Evolutionary conservation across 2,329 filamentous ascomycete genomes (phyloP).

Genomic region (Cercospora canescens): DNA sequence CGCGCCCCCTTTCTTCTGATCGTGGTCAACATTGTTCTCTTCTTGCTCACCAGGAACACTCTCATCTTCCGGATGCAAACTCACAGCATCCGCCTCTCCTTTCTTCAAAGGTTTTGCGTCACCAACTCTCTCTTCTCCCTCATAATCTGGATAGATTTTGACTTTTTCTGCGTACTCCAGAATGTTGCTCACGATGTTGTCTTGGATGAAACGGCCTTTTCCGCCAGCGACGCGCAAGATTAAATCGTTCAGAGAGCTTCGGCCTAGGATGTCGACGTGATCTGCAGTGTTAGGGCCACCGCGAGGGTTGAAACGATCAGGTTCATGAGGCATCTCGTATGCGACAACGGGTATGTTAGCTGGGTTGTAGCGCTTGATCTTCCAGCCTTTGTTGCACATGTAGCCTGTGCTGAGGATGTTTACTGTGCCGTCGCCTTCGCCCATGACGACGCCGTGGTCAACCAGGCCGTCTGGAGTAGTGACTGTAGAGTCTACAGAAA

Average conservation of each 20-base stretch:
- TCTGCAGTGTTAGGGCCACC: constrained; percentile 73
- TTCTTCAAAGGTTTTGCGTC: neutral
- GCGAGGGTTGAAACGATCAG: constrained; percentile 84
- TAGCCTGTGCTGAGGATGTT: constrained; percentile 90
- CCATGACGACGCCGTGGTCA: constrained; percentile 91
- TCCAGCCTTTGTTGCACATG: constrained; percentile 96
- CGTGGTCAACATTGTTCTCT: neutral
- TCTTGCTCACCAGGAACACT: neutral
- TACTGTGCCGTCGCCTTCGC: constrained; percentile 94
- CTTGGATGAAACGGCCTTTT: constrained; percentile 73
- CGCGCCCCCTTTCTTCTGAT: neutral
- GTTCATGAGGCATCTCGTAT: constrained; percentile 95
- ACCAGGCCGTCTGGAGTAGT: constrained; percentile 58
- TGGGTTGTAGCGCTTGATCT: constrained; percentile 90
- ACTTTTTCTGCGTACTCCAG: constrained; percentile 78
- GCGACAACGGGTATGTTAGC: constrained; percentile 77
- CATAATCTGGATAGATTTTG: constrained; percentile 24
- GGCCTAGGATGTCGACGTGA: constrained; percentile 92
- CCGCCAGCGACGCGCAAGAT: constrained; percentile 85
- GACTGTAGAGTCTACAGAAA: constrained; percentile 63
- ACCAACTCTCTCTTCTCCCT: constrained; percentile 16
- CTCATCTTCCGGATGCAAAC: constrained; percentile 7
- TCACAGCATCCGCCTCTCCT: neutral
- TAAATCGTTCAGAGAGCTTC: constrained; percentile 86
- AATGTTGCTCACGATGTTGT: constrained; percentile 80